phyloP scores from a whole-genome alignment of 176 grass and related monocot species.

The Cocos nucifera region DNA sequence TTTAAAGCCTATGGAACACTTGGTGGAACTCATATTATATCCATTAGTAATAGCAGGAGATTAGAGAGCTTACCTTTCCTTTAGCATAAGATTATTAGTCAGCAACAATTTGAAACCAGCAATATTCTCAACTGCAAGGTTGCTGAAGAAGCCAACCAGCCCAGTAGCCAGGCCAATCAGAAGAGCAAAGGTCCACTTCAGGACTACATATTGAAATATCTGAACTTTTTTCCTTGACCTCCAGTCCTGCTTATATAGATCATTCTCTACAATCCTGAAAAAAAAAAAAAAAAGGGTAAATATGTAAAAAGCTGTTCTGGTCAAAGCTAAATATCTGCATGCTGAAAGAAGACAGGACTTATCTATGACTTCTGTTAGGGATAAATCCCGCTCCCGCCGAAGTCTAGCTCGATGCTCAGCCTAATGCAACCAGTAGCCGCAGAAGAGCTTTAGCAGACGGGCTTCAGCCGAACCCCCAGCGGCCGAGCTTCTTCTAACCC shows the following conservation, averaged over 20 bases:
- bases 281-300: background rate
- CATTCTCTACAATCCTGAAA: constrained; percentile 60
- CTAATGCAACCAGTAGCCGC: no score
- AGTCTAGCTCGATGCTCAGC: no score
- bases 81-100: constrained; percentile 46
- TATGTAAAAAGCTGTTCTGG: no score
- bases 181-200: constrained; percentile 61
- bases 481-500: no score
- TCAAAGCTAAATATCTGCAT: no score
- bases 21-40: background rate
- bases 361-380: no score
- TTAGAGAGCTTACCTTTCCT: constrained; percentile 23
- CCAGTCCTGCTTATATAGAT: constrained; percentile 64
- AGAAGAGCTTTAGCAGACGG: no score
- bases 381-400: no score
- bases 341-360: no score
- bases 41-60: background rate
- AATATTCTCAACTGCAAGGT: constrained; percentile 68
- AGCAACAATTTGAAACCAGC: constrained; percentile 51
- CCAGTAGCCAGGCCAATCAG: constrained; percentile 38
- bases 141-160: constrained; percentile 59
- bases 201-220: constrained; percentile 45
- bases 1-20: background rate
- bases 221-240: constrained; percentile 43
- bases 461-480: no score